Conservation (phyloP, 2,329 filamentous ascomycete genomes). For the Ceratocystis destructans region DNA sequence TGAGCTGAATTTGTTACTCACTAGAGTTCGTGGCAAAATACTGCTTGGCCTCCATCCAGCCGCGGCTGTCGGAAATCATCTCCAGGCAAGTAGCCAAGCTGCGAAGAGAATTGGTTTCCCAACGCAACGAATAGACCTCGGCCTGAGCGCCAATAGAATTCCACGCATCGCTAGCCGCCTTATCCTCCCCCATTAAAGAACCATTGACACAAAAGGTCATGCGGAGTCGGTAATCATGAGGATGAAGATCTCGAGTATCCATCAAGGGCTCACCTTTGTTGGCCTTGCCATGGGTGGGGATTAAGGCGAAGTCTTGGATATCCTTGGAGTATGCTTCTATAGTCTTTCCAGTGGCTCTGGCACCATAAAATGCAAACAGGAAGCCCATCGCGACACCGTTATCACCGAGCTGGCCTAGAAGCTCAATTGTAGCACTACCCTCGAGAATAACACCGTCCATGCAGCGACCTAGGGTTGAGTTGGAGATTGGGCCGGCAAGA, state of each 20-base stretch:
- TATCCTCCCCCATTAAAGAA: slow-evolving; percentile 59
- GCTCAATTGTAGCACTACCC: slow-evolving; percentile 57
- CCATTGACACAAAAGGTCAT: slow-evolving; percentile 75
- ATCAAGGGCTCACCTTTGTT: slow-evolving; percentile 29
- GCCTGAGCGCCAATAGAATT: slow-evolving; percentile 54
- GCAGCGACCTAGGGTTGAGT: slow-evolving; percentile 64
- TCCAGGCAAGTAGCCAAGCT: slow-evolving; percentile 68
- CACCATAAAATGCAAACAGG: slow-evolving; percentile 83
- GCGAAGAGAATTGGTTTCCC: slow-evolving; percentile 64
- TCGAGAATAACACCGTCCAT: slow-evolving; percentile 66
- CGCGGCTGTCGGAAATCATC: slow-evolving; percentile 61
- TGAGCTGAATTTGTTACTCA: slow-evolving; percentile 26
- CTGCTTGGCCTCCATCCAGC: slow-evolving; percentile 58
- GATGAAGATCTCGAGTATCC: slow-evolving; percentile 37
- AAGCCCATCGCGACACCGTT: slow-evolving; percentile 68
- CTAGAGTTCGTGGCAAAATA: slow-evolving; percentile 35
- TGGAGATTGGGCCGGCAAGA: slow-evolving; percentile 62
- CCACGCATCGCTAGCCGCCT: slow-evolving; percentile 62
- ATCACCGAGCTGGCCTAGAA: slow-evolving; percentile 68
- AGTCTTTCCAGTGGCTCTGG: slow-evolving; percentile 68
- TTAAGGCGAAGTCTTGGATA: slow-evolving; percentile 76
- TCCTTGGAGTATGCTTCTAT: slow-evolving; percentile 80
- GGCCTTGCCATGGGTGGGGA: slow-evolving; percentile 50
- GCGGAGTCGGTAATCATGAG: slow-evolving; percentile 54
- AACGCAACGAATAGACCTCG: slow-evolving; percentile 72